Base-by-base conservation (phyloP, 805 yeast species). In the Candida ponderosae region DNA sequence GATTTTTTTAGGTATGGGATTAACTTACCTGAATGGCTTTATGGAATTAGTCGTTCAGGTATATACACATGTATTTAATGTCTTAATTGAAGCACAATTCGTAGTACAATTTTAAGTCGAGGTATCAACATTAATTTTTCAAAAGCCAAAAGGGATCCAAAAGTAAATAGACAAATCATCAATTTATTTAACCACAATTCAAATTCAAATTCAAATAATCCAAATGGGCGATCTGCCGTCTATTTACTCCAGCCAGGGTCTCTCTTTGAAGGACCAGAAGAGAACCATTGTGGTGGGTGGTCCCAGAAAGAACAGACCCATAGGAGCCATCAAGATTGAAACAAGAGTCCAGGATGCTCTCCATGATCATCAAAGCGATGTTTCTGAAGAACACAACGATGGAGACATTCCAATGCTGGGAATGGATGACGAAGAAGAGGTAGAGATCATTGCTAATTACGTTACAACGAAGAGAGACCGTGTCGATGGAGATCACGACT, bases 341-440 rank as follows among this genome's bases (percentile, higher is more conserved):
- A 47, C 44, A 15, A 39, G 50, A 26, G 57, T 51, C 4, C 35
- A 42, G 16, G 44, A 48, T 32, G 50, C 43, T 1, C 17, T 46
- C 6, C 31, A 19, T 4, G 23, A 36, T 18, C 18, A 19, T 13
- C 16, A 21, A 9, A 32, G 21, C 18, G 35, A 31, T 8, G 36
- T 34, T 17, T 17, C 29, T 5, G 37, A 34, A 6, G 27, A 34
- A 4, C 50, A 45, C 17, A 27, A 18, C 0, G 57, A 57, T 28
- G 62, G 58, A n/a, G 79, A 72, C 44, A 57, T 65, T 4, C 70
- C 65, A 29, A 73, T 73, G 78, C 41, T 63, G 17, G 70, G 69
- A 2, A 63, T 70, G 54, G 73, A 71, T 36, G 67, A 70, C 43
- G 62, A 59, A 35, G 53, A 53, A 4, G 76, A 70, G 37, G 66